These are phyloP conservation scores for Phaffomyces opuntiae DNA, from an alignment of 805 yeast genomes.

Conservation along the genomic window DNA sequence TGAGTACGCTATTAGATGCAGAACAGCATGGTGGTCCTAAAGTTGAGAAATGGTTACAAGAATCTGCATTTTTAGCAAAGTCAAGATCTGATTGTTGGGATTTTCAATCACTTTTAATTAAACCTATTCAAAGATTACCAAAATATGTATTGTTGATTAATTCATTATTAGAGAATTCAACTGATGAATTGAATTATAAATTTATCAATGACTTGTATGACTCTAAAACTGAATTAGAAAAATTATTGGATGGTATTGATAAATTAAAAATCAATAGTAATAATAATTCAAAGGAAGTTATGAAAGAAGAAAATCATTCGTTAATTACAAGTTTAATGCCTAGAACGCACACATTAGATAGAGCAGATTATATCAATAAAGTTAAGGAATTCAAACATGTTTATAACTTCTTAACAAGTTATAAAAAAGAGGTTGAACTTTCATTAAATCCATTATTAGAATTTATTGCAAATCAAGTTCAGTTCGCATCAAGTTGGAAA, in stretches of 20 bases:
- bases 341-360: neutral
- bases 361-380: slow-evolving; percentile 2
- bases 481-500: slow-evolving; percentile 24
- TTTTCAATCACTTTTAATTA: slow-evolving; percentile 25
- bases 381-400: slow-evolving; percentile 7
- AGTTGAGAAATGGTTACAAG: slow-evolving; percentile 28
- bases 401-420: slow-evolving; percentile 9
- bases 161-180: slow-evolving; percentile 9
- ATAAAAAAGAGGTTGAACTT: slow-evolving; percentile 16
- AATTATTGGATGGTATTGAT: slow-evolving; percentile 9
- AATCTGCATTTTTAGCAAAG: slow-evolving; percentile 23
- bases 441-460: slow-evolving; percentile 8
- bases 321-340: neutral
- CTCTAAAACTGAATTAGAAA: slow-evolving; percentile 14
- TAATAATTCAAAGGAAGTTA: neutral
- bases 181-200: slow-evolving; percentile 6
- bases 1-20: slow-evolving; percentile 19
- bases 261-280: neutral
- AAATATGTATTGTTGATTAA: slow-evolving; percentile 19
- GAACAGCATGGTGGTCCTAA: slow-evolving; percentile 12
- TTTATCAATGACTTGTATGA: slow-evolving; percentile 12
- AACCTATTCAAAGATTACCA: slow-evolving; percentile 27
- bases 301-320: neutral
- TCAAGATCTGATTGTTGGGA: slow-evolving; percentile 20
- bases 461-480: slow-evolving; percentile 11